Conservation (phyloP, 2,329 filamentous ascomycete species). For the Coniochaeta ligniaria region DNA sequence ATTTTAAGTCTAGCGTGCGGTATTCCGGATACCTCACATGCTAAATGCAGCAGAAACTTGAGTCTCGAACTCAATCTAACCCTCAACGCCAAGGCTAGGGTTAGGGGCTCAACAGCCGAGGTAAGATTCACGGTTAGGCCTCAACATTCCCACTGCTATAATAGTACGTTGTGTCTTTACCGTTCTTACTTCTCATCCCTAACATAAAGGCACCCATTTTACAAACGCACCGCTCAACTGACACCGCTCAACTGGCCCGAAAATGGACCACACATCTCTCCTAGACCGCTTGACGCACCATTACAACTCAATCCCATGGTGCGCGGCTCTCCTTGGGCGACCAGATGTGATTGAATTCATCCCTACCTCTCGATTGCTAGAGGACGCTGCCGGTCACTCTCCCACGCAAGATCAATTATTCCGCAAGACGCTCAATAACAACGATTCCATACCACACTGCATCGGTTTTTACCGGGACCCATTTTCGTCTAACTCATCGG, state of each 20-base stretch:
- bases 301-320: not conserved
- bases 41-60: not conserved
- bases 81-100: not conserved
- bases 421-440: not conserved
- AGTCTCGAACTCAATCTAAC: not conserved
- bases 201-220: not conserved
- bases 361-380: not conserved
- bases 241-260: no score
- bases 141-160: not conserved
- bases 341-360: not conserved
- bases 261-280: not conserved
- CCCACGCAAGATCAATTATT: not conserved
- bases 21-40: not conserved
- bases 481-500: not conserved
- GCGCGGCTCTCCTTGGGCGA: not conserved
- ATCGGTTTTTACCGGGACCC: constrained; percentile 14
- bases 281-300: not conserved
- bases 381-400: not conserved
- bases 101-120: not conserved
- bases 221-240: not conserved
- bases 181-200: not conserved
- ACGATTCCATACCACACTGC: constrained; percentile 13
- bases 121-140: not conserved
- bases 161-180: not conserved
- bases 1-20: not conserved